phyloP scores from a whole-genome alignment of 768 basidiomycete species.

The Coprinellus micaceus region DNA sequence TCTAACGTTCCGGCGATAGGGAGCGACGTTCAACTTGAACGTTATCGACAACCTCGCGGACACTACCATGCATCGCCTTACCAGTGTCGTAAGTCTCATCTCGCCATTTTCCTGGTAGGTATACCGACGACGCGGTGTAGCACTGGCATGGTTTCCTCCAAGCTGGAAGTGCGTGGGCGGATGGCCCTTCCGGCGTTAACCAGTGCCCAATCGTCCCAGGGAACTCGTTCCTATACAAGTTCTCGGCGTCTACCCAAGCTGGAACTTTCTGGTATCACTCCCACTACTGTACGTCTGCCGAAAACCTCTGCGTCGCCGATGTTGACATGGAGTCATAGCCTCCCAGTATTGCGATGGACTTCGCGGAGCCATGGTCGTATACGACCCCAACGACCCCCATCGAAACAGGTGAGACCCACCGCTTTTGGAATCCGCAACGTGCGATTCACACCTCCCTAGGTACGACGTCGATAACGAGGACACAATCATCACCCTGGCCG shows the following conservation, averaged over 20 bases:
- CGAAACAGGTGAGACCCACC: too few species aligned
- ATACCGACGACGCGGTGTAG: slow-evolving; percentile 21
- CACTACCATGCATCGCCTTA: slow-evolving; percentile 48
- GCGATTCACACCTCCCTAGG: slow-evolving; percentile 23
- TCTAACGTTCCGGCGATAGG: slow-evolving; percentile 13
- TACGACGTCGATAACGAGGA: slow-evolving; percentile 33
- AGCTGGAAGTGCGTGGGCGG: slow-evolving; percentile 32
- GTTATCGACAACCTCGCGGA: slow-evolving; percentile 44
- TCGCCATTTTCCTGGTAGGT: neutral
- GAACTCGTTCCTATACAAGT: slow-evolving; percentile 37
- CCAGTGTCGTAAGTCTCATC: slow-evolving; percentile 45
- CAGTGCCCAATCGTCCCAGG: slow-evolving; percentile 41
- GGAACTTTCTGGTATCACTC: slow-evolving; percentile 43
- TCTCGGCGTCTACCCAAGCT: slow-evolving; percentile 30
- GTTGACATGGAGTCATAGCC: slow-evolving; percentile 31
- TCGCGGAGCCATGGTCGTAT: slow-evolving; percentile 45
- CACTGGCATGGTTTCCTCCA: slow-evolving; percentile 44
- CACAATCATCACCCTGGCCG: slow-evolving; percentile 16
- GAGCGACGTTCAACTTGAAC: slow-evolving; percentile 42
- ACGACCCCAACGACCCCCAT: slow-evolving; percentile 40
- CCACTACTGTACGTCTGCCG: slow-evolving; percentile 26
- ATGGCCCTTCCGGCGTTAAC: slow-evolving; percentile 35
- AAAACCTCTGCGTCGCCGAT: slow-evolving; percentile 16
- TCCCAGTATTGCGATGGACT: slow-evolving; percentile 58
- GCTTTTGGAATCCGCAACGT: too few species aligned